Conservation (phyloP, 2,329 filamentous ascomycete species). For the Fusarium sp. region DNA sequence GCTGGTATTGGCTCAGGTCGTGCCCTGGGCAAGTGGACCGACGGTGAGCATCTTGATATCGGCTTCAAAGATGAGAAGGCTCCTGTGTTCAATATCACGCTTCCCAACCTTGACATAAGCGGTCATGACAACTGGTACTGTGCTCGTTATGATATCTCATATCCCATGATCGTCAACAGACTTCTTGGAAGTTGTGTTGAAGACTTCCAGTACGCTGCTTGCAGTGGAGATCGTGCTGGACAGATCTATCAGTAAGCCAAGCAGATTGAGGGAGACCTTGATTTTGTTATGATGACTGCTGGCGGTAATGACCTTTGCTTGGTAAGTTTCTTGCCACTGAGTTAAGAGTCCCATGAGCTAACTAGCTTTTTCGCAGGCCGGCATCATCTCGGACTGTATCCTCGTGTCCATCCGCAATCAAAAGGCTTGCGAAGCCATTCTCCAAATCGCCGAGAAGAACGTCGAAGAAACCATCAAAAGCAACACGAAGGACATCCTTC, state of each 20-base stretch:
- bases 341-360: accelerated
- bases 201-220: conserved; percentile 10
- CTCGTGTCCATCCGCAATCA: accelerated
- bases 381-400: not conserved
- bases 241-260: conserved; percentile 1
- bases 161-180: conserved; percentile 3
- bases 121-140: not conserved
- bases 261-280: not conserved
- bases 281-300: conserved; percentile 7
- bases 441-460: accelerated
- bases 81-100: accelerated
- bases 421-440: not conserved
- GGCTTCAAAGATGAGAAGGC: accelerated
- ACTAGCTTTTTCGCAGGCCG: not conserved
- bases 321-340: not conserved
- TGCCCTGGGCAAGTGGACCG: accelerated
- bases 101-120: not conserved
- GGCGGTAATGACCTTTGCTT: conserved; percentile 4
- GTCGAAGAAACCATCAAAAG: not conserved
- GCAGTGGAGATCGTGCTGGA: conserved; percentile 3
- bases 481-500: conserved; percentile 9
- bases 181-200: not conserved
- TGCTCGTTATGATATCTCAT: conserved; percentile 3
- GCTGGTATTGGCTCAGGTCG: not conserved
- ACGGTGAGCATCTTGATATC: not conserved